A percentile compares a stretch with the other conserved stretches of the same genome.
These are phyloP conservation scores for Populus pruinosa DNA, from an alignment of 345 rosid species.

Conservation along the genomic window DNA sequence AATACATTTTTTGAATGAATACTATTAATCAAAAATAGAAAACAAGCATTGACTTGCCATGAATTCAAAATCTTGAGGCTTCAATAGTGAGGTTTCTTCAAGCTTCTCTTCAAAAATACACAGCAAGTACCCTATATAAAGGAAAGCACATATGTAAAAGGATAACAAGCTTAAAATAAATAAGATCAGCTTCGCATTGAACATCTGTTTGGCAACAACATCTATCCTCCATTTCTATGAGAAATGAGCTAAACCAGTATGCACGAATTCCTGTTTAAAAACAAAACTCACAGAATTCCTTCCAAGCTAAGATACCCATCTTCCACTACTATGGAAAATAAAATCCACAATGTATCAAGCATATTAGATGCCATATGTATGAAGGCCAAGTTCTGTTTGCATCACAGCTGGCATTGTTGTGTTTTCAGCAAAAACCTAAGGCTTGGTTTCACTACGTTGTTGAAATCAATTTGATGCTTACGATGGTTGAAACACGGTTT, in stretches of 20 bases:
- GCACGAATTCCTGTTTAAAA: neutral
- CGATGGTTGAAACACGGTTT: too few relatives aligned
- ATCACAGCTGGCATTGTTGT: too few relatives aligned
- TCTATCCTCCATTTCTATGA: neutral
- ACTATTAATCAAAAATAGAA: neutral
- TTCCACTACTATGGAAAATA: neutral
- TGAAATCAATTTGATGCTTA: too few relatives aligned
- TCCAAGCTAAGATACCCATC: neutral
- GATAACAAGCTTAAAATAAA: neutral
- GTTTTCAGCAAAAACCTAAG: too few relatives aligned
- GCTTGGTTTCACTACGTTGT: too few relatives aligned
- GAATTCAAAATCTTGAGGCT: constrained; percentile 65
- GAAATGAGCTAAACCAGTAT: neutral
- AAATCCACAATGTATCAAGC: neutral
- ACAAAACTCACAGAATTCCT: neutral
- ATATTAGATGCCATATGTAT: neutral
- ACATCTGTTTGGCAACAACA: neutral
- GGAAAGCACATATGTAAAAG: neutral
- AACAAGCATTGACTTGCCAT: constrained; percentile 46
- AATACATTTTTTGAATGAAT: neutral
- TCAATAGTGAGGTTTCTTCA: constrained; percentile 49
- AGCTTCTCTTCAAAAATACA: constrained; percentile 74
- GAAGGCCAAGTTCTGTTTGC: too few relatives aligned
- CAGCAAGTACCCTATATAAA: constrained; percentile 65
- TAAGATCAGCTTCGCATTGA: neutral